Base-by-base conservation (phyloP, 2,329 filamentous ascomycete genomes). In the Colletotrichum sp. region DNA sequence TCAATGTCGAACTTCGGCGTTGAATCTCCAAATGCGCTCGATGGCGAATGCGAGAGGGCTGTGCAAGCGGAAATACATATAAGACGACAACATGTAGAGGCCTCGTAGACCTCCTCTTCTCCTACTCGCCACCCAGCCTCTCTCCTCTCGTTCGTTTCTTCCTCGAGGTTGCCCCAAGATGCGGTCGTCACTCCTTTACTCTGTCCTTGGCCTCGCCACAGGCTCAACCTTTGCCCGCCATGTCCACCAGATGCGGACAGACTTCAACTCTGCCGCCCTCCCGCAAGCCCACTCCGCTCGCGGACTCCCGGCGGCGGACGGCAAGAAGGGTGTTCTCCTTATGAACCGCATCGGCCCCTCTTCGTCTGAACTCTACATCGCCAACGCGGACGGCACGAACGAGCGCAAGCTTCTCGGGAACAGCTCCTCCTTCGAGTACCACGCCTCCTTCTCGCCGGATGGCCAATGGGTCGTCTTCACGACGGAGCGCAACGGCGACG, bases 311-410 rank as follows among this genome's bases (percentile, higher is more conserved):
- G 70, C 70, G 27, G 70, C 70, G 3, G 70, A 72, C n/a, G 58
- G 64, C 31, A 71, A 71, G 63, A 71, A 71, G 64, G 69, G 69
- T 3, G 64, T 71, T 24, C 69, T 71, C 31, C 64, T 71, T 15
- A 71, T 71, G 69, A 71, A 71, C 63, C 69, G 63, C 43, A 71
- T 71, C 24, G 69, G 63, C 6, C 69, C 69, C 21, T 71, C 63
- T 5, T 38, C 69, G 6, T 71, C 69, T 9, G 69, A 71, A 31
- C 64, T 71, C 16, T 71, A 67, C 24, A 57, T 71, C 43, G 69
- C 69, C 69, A 71, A 71, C 64, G 69, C 62, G 2, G 69, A 71
- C 69, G 69, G 69, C 54, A 70, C 69, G 7, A 66, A 66, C 21
- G 69, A 70, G 69, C 69, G 63, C 18, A 70, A 61, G 54, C 62